Evolutionary conservation across 345 rosid genomes (phyloP), one percentile per base, ranked within the genome.

Genomic region (Trapa bicornis): DNA sequence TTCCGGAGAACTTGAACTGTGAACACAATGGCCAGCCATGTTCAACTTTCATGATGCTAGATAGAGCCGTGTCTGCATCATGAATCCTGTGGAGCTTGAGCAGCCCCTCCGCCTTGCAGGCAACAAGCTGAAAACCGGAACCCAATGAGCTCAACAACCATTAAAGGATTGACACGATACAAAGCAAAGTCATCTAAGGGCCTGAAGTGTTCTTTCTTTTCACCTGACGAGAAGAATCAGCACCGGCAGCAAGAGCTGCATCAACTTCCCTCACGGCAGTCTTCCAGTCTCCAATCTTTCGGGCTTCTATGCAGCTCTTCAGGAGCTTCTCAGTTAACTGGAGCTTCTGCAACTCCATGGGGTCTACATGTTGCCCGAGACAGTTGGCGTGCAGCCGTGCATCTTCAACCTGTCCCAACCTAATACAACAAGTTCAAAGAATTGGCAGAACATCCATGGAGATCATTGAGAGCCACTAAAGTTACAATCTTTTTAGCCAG

Each of bases 41-140:
- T 75, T 82, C 91, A 57, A 71, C 35, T 65, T 76, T 89, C 13
- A 74, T 77, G 78, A 83, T 67, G 60, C 64, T 74, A 15, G 87
- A 84, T 42, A 83, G 61, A 77, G 78, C 83, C 60, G 74, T 78
- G 67, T 91, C 93, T 3, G 93, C 91, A 67, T 91, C 96, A 67
- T 84, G 83, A 11, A 86, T 75, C 71, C 74, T 84, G 70, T 87
- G 91, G 67, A 91, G 95, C 88, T 86, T 89, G 73, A 91, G 72
- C 74, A 80, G 69, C 64, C 97, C 99, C 72, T 94, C 99, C 37
- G 87, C 95, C 82, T 85, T 94, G 77, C 91, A 84, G 73, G 93
- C 91, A 74, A 87, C 65, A 68, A 91, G 89, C 99, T 94, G 96
- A 70, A 76, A 76, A 70, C n/a, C 14, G 22, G 36, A 54, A 11